phyloP scores from a whole-genome alignment of 2,329 filamentous ascomycete genomes.

The Sporothrix inflata region DNA sequence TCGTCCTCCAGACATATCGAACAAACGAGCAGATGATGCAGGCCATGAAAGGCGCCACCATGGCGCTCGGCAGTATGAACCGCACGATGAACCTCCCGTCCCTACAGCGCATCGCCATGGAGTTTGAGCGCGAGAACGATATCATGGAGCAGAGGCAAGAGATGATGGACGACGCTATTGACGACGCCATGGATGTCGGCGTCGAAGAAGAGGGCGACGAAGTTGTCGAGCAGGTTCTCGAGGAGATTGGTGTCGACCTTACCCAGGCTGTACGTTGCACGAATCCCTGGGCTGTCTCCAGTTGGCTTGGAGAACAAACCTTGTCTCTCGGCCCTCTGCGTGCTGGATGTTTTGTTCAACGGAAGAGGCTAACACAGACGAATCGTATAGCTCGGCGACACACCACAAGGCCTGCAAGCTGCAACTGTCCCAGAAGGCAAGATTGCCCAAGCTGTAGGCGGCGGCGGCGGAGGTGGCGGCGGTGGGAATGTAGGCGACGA shows the following conservation, averaged over 20 bases:
- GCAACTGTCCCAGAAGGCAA: constrained; percentile 71
- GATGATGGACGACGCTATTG: constrained; percentile 99
- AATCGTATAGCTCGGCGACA: constrained; percentile 76
- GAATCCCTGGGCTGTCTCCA: background rate
- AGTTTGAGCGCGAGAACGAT: constrained; percentile 98
- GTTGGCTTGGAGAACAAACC: background rate
- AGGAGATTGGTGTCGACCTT: constrained; percentile 94
- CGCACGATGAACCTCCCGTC: constrained; percentile 95
- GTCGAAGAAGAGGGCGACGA: constrained; percentile 97
- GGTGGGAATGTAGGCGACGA: constrained; percentile 70
- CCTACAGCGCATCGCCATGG: constrained; percentile 95
- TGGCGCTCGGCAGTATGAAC: constrained; percentile 95
- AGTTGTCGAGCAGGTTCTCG: constrained; percentile 92
- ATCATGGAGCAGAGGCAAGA: constrained; percentile 99
- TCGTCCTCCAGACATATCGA: constrained; percentile 73
- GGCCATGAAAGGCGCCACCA: constrained; percentile 97
- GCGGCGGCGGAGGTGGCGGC: constrained; percentile 55
- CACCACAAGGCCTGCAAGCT: constrained; percentile 80
- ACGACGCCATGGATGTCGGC: constrained; percentile 88
- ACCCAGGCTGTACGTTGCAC: constrained; percentile 75
- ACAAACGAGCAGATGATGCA: constrained; percentile 99
- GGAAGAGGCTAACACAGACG: constrained; percentile 18
- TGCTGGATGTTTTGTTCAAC: background rate
- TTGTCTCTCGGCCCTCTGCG: background rate
- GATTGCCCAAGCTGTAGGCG: constrained; percentile 85